Conservation (phyloP, 2,329 filamentous ascomycete genomes). For the Beauveria pseudobassiana region DNA sequence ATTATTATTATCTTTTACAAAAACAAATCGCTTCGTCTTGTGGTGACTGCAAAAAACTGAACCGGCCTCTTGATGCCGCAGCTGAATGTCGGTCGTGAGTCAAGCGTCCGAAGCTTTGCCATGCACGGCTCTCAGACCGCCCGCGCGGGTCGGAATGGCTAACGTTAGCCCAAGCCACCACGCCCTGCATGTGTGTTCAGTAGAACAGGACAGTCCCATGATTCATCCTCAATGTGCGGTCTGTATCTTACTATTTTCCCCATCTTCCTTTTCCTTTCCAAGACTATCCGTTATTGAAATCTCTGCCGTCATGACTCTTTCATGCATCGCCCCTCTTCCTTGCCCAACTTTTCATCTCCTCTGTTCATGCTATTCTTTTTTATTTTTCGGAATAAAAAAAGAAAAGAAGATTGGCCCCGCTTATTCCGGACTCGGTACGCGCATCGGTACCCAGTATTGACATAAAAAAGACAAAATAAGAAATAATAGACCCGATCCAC, state of each 20-base stretch:
- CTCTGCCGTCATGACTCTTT: too few relatives aligned
- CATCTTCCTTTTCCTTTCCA: not conserved
- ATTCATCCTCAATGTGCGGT: not conserved
- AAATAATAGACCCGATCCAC: not conserved
- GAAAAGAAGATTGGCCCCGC: not conserved
- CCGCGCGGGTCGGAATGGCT: not conserved
- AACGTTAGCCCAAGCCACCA: not conserved
- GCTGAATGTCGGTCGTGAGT: not conserved
- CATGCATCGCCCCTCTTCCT: not conserved
- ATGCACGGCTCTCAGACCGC: slow-evolving; percentile 4
- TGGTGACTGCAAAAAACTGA: not conserved
- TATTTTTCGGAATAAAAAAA: not conserved
- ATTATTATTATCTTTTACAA: not conserved
- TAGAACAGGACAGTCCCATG: not conserved
- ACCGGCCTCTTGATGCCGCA: not conserved
- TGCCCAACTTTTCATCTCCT: not conserved
- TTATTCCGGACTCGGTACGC: not conserved
- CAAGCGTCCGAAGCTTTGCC: not conserved
- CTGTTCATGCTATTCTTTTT: not conserved
- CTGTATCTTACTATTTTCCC: not conserved
- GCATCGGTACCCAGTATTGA: not conserved
- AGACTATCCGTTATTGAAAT: too few relatives aligned
- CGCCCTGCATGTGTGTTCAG: not conserved
- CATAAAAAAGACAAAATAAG: not conserved
- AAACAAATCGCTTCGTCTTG: not conserved